phyloP scores from a whole-genome alignment of 1,284 basidiomycete species.

The Pyrrhoderma lamaoense region DNA sequence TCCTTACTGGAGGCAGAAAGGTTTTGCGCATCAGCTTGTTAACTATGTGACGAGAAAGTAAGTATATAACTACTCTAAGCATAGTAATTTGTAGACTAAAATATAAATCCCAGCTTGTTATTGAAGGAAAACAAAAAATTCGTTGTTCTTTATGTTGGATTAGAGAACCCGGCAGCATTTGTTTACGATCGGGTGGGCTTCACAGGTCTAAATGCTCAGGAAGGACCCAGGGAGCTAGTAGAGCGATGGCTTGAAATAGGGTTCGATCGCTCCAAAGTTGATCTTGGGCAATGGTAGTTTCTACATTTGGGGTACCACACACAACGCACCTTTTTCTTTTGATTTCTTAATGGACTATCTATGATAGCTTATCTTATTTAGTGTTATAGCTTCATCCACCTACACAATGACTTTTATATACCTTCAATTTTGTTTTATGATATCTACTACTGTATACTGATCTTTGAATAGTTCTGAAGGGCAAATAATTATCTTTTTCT shows the following conservation, averaged over 20 bases:
- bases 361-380: no score
- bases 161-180: slow-evolving; percentile 45
- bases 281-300: slow-evolving; percentile 53
- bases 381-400: no score
- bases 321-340: not conserved
- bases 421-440: no score
- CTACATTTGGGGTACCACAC: not conserved
- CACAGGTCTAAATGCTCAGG: slow-evolving; percentile 34
- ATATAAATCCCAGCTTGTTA: slow-evolving; percentile 26
- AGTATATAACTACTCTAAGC: slow-evolving; percentile 5
- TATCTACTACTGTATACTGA: no score
- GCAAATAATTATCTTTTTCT: no score
- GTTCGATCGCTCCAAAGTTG: slow-evolving; percentile 41
- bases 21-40: slow-evolving; percentile 52
- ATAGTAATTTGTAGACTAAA: not conserved
- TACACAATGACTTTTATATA: no score
- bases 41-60: slow-evolving; percentile 44
- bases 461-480: no score
- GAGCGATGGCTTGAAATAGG: slow-evolving; percentile 57
- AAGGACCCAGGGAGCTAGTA: slow-evolving; percentile 32
- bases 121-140: slow-evolving; percentile 29
- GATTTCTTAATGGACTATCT: not conserved
- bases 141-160: slow-evolving; percentile 49
- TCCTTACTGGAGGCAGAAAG: slow-evolving; percentile 38
- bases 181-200: slow-evolving; percentile 60